Percentiles rank a stretch among this genome's conserved stretches.
phyloP scores from a whole-genome alignment of 371 early-diverging fungal genomes.

The Choanephora cucurbitarum region DNA sequence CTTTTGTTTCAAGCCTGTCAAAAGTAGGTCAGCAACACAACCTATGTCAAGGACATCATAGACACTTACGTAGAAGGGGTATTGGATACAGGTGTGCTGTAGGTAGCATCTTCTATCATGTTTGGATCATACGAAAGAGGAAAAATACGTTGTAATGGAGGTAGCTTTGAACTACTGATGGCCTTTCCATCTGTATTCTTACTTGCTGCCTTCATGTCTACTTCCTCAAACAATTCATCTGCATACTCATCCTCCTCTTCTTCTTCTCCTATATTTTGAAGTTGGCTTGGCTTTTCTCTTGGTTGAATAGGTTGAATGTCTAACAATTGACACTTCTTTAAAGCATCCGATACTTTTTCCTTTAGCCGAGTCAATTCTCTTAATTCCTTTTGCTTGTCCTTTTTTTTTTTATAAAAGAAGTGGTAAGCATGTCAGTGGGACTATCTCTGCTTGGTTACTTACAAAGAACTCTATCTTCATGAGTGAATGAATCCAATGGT shows the following conservation, averaged over 20 bases:
- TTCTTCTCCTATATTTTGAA: conserved; percentile 9
- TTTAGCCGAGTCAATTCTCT: neutral
- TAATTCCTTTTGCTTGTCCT: conserved; percentile 33
- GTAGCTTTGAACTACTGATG: conserved; percentile 22
- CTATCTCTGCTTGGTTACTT: too few species aligned
- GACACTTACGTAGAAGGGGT: neutral
- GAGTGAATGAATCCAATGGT: conserved; percentile 55
- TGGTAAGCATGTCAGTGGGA: conserved; percentile 35
- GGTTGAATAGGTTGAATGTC: conserved; percentile 33
- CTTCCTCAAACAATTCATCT: conserved; percentile 61
- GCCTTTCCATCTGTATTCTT: neutral
- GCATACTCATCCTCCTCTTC: conserved; percentile 55
- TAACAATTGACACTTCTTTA: conserved; percentile 55
- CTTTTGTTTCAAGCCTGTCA: conserved; percentile 18
- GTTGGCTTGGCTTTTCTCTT: neutral
- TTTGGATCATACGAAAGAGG: conserved; percentile 49
- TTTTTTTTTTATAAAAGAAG: conserved; percentile 37
- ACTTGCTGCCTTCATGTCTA: conserved; percentile 32
- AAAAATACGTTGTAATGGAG: conserved; percentile 47
- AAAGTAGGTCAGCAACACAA: too few species aligned
- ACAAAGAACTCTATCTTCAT: conserved; percentile 46
- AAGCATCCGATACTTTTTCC: neutral
- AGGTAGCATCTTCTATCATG: conserved; percentile 53
- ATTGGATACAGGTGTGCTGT: conserved; percentile 22
- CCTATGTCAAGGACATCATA: neutral